Evolutionary conservation across 2,329 filamentous ascomycete genomes (phyloP).

Genomic region (Penicillium sp.): DNA sequence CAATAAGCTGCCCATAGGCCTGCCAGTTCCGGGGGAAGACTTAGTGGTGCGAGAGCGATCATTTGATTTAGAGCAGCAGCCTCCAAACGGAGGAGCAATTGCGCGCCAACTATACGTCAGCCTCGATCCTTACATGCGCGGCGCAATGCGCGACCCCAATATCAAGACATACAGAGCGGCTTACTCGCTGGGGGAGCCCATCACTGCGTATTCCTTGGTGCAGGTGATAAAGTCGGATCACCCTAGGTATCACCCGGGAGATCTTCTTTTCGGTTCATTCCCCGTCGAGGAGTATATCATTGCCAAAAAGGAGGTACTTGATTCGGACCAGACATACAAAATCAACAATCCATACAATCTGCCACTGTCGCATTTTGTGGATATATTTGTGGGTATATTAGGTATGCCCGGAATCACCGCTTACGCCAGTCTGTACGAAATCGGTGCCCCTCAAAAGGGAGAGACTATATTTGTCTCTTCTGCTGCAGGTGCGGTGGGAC

Average conservation of each 20-base stretch:
- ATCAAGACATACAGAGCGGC: neutral
- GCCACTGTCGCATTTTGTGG: slow-evolving; percentile 59
- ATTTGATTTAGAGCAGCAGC: neutral
- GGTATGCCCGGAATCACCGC: slow-evolving; percentile 79
- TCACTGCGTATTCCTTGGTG: neutral
- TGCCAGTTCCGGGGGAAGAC: neutral
- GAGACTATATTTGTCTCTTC: slow-evolving; percentile 82
- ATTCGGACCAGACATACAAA: neutral
- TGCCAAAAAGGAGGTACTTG: neutral
- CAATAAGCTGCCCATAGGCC: neutral
- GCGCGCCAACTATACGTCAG: neutral
- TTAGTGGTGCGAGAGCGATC: neutral
- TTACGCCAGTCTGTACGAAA: slow-evolving; percentile 73
- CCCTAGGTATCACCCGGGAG: neutral
- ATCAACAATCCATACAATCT: neutral
- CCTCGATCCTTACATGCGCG: slow-evolving; percentile 1
- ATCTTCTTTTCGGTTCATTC: neutral
- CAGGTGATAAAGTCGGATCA: neutral
- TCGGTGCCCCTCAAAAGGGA: slow-evolving; percentile 74
- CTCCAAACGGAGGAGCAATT: neutral
- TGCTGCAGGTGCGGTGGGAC: slow-evolving; percentile 80
- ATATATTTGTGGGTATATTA: slow-evolving; percentile 75
- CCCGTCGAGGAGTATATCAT: neutral
- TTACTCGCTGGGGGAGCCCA: neutral
- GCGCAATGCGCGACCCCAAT: neutral